phyloP scores from a whole-genome alignment of 2,329 filamentous ascomycete species.

The Epichloe sp. region DNA sequence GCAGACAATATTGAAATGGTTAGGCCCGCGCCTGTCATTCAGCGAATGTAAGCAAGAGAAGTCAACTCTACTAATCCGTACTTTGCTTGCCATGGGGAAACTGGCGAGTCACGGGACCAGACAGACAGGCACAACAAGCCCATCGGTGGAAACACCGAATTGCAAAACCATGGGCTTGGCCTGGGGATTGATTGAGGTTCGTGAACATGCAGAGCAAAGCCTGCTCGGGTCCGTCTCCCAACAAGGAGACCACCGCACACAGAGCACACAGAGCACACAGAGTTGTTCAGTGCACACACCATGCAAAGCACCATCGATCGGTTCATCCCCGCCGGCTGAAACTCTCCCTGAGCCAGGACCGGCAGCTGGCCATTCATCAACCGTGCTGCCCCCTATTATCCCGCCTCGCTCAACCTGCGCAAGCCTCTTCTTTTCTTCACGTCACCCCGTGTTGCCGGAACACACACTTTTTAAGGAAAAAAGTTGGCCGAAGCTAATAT shows the following conservation, averaged over 20 bases:
- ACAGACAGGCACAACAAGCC: not conserved
- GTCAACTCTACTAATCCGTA: not conserved
- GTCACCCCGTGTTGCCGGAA: not conserved
- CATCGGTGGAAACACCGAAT: not conserved
- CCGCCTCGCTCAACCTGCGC: not conserved
- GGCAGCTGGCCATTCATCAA: not conserved
- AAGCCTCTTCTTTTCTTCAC: not conserved
- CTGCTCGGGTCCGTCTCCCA: too few relatives aligned
- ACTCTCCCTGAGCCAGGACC: not conserved
- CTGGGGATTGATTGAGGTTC: too few relatives aligned
- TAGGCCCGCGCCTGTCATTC: not conserved
- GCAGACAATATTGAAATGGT: not conserved
- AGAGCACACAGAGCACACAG: too few relatives aligned
- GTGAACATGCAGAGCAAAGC: too few relatives aligned
- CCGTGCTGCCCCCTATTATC: not conserved
- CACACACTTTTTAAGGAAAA: not conserved
- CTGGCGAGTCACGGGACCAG: not conserved
- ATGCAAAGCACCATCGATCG: too few relatives aligned
- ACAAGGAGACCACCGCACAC: too few relatives aligned
- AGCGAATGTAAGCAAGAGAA: too few relatives aligned
- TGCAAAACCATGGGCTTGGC: not conserved
- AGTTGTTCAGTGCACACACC: too few relatives aligned
- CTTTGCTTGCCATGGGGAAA: not conserved
- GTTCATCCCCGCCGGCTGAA: too few relatives aligned
- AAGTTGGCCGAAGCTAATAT: constrained; percentile 1